A percentile compares a stretch with the other conserved stretches of the same genome.
phyloP scores from a whole-genome alignment of 78 protist species.

The Tieghemostelium lacteum region DNA sequence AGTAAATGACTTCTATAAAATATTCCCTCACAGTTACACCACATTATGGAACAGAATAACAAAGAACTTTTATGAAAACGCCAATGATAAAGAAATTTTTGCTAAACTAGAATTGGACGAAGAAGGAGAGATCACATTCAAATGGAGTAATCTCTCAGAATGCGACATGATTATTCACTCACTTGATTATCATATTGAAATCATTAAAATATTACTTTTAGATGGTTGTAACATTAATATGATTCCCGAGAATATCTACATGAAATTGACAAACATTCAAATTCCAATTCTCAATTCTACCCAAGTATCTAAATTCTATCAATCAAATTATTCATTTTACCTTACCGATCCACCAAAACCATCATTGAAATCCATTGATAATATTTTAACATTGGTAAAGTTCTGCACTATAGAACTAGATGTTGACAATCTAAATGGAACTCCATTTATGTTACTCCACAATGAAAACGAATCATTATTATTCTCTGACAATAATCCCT shows the following conservation, averaged over 20 bases:
- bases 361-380: neutral
- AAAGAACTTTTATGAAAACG: neutral
- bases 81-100: neutral
- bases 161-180: neutral
- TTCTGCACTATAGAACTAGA: neutral
- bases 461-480: neutral
- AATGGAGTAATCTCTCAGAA: neutral
- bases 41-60: constrained; percentile 3
- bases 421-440: too few species aligned
- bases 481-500: neutral
- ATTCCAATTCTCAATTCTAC: neutral
- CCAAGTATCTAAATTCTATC: neutral
- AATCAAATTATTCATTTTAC: neutral
- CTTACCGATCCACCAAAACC: constrained; percentile 10
- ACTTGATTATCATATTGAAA: neutral
- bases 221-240: neutral
- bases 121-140: too few species aligned
- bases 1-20: neutral
- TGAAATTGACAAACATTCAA: too few species aligned
- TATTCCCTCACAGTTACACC: constrained; percentile 5
- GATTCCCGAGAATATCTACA: too few species aligned
- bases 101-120: too few species aligned
- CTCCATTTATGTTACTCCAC: constrained; percentile 12
- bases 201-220: too few species aligned
- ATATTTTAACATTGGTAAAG: neutral